Evolutionary conservation across 495 filamentous ascomycete species (phyloP), one percentile per base, ranked within the genome.

Genomic region (Chaetomium cochliodes): DNA sequence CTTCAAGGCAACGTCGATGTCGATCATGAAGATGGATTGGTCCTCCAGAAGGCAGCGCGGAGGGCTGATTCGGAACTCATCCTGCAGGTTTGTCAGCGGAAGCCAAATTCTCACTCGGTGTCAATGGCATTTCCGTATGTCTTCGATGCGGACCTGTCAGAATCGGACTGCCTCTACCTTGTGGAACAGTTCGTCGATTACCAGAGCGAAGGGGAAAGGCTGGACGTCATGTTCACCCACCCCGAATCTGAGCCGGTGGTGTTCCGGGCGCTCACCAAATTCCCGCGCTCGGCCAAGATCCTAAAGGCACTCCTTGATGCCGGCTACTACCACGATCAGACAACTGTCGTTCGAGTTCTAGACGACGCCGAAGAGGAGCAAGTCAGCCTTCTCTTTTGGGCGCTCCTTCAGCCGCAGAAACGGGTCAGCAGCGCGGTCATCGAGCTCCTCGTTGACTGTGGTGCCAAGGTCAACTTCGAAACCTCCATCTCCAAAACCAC

Each of bases 341-440:
- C 73, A 55, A 76, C 70, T 1, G 71, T 8, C 8, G 68, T 69
- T 25, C 70, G 60, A 18, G 73, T 81, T 5, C 70, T 73, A 65
- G 70, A 73, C 0, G 76, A 77, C 8, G 58, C 76, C 5, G 78
- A 79, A 16, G 75, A 81, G 49, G 80, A 83, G 52, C 56, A 73
- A 20, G 78, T 79, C 54, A 78, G 69, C 20, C 66, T 83, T 2
- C 67, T 83, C 20, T 77, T 81, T 57, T 83, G 80, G 80, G 69
- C 77, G 6, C 67, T 83, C 4, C 55, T 77, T 13, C 80, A 83
- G 56, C 80, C 80, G 6, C 79, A 83, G 61, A 83, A 83, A 68
- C 74, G 73, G 58, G 71, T 82, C 46, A 83, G 80, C 68, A 80
- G 74, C 56, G 58, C 63, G 12, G 63, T 79, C 50, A 79, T 83